Conservation (phyloP, 2,329 filamentous ascomycete genomes). For the Ciborinia camelliae region DNA sequence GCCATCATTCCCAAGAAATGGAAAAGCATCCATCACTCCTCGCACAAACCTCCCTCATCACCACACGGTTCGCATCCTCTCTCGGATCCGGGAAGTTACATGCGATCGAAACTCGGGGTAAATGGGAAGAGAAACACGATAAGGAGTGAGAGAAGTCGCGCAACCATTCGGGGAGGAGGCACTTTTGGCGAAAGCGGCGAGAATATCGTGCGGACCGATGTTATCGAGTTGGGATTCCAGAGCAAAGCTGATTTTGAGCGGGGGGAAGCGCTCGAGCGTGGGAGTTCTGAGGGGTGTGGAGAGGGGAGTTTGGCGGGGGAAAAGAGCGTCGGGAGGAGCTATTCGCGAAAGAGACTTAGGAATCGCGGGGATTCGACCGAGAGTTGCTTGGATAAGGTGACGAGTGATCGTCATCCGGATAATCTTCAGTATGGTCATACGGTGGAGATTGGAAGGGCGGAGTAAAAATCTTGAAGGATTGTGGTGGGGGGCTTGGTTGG, state of each 20-base stretch:
- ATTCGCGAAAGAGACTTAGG: background rate
- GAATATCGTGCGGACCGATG: constrained; percentile 26
- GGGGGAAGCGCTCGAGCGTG: background rate
- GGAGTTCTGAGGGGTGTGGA: background rate
- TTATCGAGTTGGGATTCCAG: constrained; percentile 23
- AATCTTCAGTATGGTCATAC: background rate
- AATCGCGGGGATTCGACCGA: background rate
- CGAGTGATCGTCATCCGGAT: background rate
- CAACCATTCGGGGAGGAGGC: background rate
- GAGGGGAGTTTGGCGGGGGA: background rate
- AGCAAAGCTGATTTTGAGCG: constrained; percentile 13
- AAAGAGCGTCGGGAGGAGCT: background rate
- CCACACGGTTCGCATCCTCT: background rate
- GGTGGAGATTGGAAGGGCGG: constrained; percentile 7
- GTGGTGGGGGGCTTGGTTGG: background rate
- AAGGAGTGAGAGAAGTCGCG: background rate
- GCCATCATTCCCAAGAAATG: constrained; percentile 26
- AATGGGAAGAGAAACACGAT: background rate
- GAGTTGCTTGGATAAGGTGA: background rate
- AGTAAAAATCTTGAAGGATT: background rate
- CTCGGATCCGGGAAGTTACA: background rate
- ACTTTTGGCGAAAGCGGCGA: constrained; percentile 22
- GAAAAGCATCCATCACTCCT: constrained; percentile 12
- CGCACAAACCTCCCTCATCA: background rate
- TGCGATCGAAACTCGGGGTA: background rate